Evolutionary conservation across 139 green algal genomes (phyloP), one percentile per base, ranked within the genome.

Genomic region (Zygnema cylindricum): DNA sequence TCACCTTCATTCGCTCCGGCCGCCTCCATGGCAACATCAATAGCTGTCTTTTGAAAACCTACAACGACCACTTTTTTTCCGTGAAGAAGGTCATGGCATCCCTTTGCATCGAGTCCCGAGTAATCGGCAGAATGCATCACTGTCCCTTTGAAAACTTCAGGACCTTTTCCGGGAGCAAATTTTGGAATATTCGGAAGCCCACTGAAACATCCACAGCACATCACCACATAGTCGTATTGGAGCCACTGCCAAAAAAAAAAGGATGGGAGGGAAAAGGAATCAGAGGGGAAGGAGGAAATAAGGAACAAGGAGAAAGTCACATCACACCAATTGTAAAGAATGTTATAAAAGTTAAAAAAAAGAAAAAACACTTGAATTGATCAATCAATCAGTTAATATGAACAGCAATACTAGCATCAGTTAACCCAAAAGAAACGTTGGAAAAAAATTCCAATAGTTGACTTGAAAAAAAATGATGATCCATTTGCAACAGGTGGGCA

Each of bases 201-300:
- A 7, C 77, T 54, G 40, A 84, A 84, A 33, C 77, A 84, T 2
- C 77, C 77, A 33, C 32, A 84, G 77, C 77, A 84, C 32, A 84
- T 41, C n/a, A 84, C 33, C n/a, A 84, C 77, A 55, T 32, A 42
- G 32, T 84, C 33, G 25, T 73, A 84, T 21, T 84, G 33, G 16
- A 36, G 77, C 77, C 77, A 84, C 77, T 79, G 77, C 77, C 7
- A 63, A 7, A 63, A 63, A 63, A 7, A 73, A 30, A 73, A n/a
- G n/a, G n/a, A n/a, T n/a, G n/a, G n/a, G n/a, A n/a, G n/a, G n/a
- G n/a, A n/a, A n/a, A n/a, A n/a, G n/a, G n/a, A n/a, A n/a, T n/a
- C n/a, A n/a, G n/a, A n/a, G 30, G 30, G 30, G 30, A 30, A 73
- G 57, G 30, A 73, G 30, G 30, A 36, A 30, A 73, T 30, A 30